Evolutionary conservation across 1,139 yeast genomes (phyloP).

Genomic region (Saccharomyces hybrid): DNA sequence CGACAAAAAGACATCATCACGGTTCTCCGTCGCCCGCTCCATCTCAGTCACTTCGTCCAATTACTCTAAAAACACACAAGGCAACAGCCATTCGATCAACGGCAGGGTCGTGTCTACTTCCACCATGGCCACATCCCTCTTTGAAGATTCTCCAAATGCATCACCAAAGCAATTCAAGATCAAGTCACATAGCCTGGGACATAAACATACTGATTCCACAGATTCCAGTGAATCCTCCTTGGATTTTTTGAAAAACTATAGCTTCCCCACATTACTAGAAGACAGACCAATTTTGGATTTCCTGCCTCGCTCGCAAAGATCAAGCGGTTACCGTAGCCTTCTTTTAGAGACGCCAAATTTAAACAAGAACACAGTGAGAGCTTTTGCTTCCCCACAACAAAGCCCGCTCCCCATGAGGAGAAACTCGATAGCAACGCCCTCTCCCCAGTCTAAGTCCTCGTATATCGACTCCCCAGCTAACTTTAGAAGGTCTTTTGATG

Average conservation of each 20-base stretch:
- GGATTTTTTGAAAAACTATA: conserved; percentile 23
- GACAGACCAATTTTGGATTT: conserved; percentile 7
- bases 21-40: conserved; percentile 14
- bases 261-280: conserved; percentile 26
- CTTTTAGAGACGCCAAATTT: not conserved
- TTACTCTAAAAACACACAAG: conserved; percentile 12
- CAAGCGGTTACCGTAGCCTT: not conserved
- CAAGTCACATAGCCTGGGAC: not conserved
- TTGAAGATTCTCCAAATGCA: conserved; percentile 18
- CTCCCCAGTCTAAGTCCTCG: not conserved
- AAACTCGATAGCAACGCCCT: not conserved
- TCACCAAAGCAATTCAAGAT: conserved; percentile 3
- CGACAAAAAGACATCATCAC: conserved; percentile 6
- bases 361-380: not conserved
- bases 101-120: conserved; percentile 26
- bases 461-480: not conserved
- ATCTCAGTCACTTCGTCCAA: conserved; percentile 20
- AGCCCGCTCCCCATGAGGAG: not conserved
- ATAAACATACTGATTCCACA: conserved; percentile 8
- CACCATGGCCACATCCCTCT: conserved; percentile 28
- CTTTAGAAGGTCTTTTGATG: conserved; percentile 1
- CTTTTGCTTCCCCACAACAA: not conserved
- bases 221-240: conserved; percentile 20
- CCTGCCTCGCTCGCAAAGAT: not conserved
- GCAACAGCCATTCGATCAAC: conserved; percentile 8